These are phyloP conservation scores for Colletotrichum graminicola DNA, from an alignment of 2,329 filamentous ascomycete species.

Conservation along the genomic window DNA sequence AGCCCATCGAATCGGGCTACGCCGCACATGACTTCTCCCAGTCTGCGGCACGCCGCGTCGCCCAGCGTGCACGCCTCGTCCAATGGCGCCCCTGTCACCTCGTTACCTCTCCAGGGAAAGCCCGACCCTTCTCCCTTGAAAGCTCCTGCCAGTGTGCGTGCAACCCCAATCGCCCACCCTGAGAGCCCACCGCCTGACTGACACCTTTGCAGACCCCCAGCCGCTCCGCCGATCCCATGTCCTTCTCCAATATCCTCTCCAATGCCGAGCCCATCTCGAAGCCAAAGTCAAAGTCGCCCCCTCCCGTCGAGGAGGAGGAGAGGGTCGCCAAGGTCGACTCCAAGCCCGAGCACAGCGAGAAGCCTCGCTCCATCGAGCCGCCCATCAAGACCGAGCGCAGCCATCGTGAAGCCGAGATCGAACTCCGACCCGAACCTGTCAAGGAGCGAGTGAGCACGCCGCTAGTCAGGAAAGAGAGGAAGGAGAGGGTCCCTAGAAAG, in stretches of 20 bases:
- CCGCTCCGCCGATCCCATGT: conserved; percentile 89
- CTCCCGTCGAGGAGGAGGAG: conserved; percentile 18
- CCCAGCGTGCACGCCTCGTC: conserved; percentile 53
- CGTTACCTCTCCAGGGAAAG: conserved; percentile 53
- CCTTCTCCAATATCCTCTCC: conserved; percentile 93
- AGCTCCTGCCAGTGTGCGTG: conserved; percentile 54
- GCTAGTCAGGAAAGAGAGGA: conserved; percentile 44
- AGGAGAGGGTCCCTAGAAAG: conserved; percentile 50
- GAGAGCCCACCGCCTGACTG: background rate
- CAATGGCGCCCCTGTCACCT: conserved; percentile 54
- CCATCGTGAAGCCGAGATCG: conserved; percentile 47
- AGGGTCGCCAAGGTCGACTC: conserved; percentile 42
- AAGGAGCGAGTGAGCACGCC: conserved; percentile 41
- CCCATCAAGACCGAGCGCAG: conserved; percentile 52
- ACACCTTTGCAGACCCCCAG: conserved; percentile 69
- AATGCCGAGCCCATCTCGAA: conserved; percentile 76
- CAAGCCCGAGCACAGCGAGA: conserved; percentile 40
- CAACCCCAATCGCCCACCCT: background rate
- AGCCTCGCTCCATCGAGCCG: conserved; percentile 43
- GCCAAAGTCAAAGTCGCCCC: conserved; percentile 52
- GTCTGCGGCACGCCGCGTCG: conserved; percentile 57
- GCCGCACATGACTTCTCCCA: conserved; percentile 62
- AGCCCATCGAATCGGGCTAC: conserved; percentile 56
- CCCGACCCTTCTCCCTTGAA: conserved; percentile 58
- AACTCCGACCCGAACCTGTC: conserved; percentile 39